A percentile compares a stretch with the other conserved stretches of the same genome.
These are phyloP conservation scores for Aspergillus sp. DNA, from an alignment of 2,329 filamentous ascomycete genomes.

Conservation along the genomic window DNA sequence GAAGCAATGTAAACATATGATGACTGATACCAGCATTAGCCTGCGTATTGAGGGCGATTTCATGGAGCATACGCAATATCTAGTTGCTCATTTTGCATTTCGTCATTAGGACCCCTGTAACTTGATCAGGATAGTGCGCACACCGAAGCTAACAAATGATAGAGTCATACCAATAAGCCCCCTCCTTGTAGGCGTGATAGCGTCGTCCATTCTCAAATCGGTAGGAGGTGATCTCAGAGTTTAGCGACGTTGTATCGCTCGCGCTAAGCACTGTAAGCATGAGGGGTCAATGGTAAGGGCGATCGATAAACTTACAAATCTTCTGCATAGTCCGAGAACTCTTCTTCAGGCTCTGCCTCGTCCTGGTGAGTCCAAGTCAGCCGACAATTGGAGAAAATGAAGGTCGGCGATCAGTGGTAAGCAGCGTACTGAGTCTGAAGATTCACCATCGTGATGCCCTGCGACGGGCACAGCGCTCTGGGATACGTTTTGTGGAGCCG, in stretches of 20 bases:
- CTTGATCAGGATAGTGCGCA: conserved; percentile 1
- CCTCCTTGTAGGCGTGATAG: conserved; percentile 36
- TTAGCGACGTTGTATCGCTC: conserved; percentile 24
- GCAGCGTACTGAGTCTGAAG: conserved; percentile 1
- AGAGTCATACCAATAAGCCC: conserved; percentile 27
- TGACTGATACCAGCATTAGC: conserved; percentile 15
- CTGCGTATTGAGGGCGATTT: not conserved
- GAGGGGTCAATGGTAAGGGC: no score
- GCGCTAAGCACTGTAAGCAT: conserved; percentile 8
- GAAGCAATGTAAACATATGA: conserved; percentile 30
- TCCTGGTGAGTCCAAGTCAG: conserved; percentile 5
- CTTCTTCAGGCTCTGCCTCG: not conserved
- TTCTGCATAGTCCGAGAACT: conserved; percentile 19
- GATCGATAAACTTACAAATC: conserved; percentile 19
- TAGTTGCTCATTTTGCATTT: conserved; percentile 26
- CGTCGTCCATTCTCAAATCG: conserved; percentile 34
- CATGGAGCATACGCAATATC: conserved; percentile 25
- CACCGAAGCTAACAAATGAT: not conserved
- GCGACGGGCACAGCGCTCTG: not conserved
- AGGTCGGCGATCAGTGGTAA: not conserved
- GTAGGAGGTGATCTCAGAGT: conserved; percentile 27
- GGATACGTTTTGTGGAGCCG: not conserved
- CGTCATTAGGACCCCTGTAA: conserved; percentile 27
- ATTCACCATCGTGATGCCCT: not conserved
- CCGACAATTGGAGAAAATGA: not conserved